Evolutionary conservation across 129 eudicot genomes (phyloP).

Genomic region (Ambrosia trifida): DNA sequence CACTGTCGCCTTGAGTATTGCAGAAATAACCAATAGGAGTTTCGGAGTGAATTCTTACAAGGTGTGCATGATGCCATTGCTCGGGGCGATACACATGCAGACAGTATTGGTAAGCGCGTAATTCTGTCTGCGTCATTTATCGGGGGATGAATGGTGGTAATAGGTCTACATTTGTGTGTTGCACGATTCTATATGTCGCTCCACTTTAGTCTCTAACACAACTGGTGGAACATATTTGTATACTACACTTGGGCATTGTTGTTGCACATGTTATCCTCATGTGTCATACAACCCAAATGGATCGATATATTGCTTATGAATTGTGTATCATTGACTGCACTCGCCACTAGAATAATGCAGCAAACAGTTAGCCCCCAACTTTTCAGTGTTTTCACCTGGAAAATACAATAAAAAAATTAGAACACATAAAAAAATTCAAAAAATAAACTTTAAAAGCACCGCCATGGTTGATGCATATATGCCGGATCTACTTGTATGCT

Average conservation of each 20-base stretch:
- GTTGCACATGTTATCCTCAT: neutral
- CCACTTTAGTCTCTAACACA: slow-evolving; percentile 19
- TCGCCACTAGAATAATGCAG: no score
- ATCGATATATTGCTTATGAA: slow-evolving; percentile 8
- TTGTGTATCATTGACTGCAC: neutral
- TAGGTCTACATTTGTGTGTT: neutral
- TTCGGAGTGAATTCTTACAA: neutral
- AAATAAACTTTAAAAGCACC: no score
- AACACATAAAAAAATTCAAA: no score
- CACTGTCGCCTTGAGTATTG: neutral
- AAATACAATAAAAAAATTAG: no score
- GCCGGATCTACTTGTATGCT: slow-evolving; percentile 11
- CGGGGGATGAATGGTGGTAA: neutral
- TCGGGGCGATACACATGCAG: no score
- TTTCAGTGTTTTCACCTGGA: no score
- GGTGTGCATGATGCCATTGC: neutral
- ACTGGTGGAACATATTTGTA: neutral
- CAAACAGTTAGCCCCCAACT: no score
- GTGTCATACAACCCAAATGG: neutral
- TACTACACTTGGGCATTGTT: neutral
- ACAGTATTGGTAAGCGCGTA: no score
- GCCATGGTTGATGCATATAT: slow-evolving; percentile 10
- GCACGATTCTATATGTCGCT: neutral
- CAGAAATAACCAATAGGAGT: neutral
- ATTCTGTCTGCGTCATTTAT: neutral